Evolutionary conservation across 75 land plant species (phyloP), one percentile per base, ranked within the genome.

Genomic region (Picea glauca): DNA sequence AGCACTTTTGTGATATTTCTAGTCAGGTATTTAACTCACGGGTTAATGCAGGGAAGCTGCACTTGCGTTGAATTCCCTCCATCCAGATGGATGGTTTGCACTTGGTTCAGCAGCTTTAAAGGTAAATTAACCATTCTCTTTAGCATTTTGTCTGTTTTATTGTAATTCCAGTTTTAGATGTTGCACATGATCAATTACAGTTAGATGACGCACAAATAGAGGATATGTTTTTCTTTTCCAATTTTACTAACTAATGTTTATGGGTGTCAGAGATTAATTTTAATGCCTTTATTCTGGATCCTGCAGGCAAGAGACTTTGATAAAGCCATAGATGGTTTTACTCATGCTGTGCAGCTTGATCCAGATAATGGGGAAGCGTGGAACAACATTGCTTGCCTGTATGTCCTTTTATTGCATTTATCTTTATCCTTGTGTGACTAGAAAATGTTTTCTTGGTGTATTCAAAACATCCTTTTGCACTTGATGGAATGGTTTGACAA

Each of bases 71-170:
- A 97, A 97, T 83, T 91, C 99, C 26, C 72, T 97, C 78, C 91
- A 93, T 84, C 95, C 99, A 33, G 98, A 95, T 86, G 99, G 99
- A 54, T 97, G 99, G 99, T 97, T 97, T 90, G 93, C 99, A 2
- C 88, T 94, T 80, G 99, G 98, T 50, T 91, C 98, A 72, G 98
- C 98, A 84, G 92, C 99, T 58, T 77, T 94, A 76, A 97, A 97
- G 89, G 93, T 89, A 66, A 80, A 73, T 38, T 60, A 33, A 15
- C 75, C 2, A 33, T 62, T n/a, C 11, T 58, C 46, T 75, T 72
- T 75, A 18, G n/a, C n/a, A 72, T 43, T 5, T 26, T 58, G 13
- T 43, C 12, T 13, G 26, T 61, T 32, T 33, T 61, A 15, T 13
- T 6, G 35, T 77, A 33, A 77, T 61, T 64, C 13, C 7, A 61